Evolutionary conservation across 345 rosid species (phyloP).

Genomic region (Iberis pinnata): DNA sequence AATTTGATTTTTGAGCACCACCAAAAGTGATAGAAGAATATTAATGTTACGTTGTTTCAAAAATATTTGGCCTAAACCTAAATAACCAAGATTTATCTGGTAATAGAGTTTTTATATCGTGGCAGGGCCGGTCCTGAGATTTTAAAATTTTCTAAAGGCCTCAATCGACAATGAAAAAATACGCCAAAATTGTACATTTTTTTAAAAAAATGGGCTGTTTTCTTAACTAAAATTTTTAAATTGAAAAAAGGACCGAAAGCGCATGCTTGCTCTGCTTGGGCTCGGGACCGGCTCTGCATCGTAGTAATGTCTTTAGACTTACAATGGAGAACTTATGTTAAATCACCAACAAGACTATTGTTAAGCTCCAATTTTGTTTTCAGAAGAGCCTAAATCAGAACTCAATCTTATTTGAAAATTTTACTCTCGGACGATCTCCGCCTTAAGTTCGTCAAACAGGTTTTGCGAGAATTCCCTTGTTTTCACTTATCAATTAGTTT

Average conservation of each 20-base stretch:
- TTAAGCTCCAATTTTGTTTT: slow-evolving; percentile 14
- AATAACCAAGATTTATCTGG: slow-evolving; percentile 11
- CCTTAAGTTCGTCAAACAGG: slow-evolving; percentile 87
- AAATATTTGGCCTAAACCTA: slow-evolving; percentile 9
- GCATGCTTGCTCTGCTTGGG: too few relatives aligned
- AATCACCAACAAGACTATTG: slow-evolving; percentile 15
- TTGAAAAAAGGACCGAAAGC: too few relatives aligned
- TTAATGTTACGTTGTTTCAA: slow-evolving; percentile 7
- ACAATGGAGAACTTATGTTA: neutral
- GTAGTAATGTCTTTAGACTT: neutral
- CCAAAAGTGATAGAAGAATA: neutral
- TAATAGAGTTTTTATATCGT: neutral
- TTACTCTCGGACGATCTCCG: slow-evolving; percentile 70
- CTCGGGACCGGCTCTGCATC: too few relatives aligned
- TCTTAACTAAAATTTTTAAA: too few relatives aligned
- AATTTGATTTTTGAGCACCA: slow-evolving; percentile 8
- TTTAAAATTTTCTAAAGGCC: too few relatives aligned
- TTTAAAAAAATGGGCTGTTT: too few relatives aligned
- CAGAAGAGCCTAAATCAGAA: neutral
- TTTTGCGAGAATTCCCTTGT: too few relatives aligned
- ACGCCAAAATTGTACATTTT: too few relatives aligned
- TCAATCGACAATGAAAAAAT: too few relatives aligned
- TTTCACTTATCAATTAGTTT: too few relatives aligned
- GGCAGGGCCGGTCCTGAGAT: too few relatives aligned
- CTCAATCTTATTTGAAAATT: too few relatives aligned